These are phyloP conservation scores for Xylaria flabelliformis DNA, from an alignment of 495 filamentous ascomycete species.

Conservation along the genomic window DNA sequence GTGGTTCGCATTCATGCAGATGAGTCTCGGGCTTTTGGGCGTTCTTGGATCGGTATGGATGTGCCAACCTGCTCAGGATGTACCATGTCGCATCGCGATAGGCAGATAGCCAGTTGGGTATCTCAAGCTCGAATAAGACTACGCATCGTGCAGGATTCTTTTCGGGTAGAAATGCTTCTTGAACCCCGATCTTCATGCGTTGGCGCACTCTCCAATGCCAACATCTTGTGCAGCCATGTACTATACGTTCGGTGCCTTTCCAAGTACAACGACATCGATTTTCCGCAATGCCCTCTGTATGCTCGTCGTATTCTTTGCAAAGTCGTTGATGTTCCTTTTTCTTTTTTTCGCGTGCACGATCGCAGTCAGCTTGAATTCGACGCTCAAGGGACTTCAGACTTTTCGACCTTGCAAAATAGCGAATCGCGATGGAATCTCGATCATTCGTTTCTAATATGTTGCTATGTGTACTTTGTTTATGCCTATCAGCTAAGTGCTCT, in stretches of 20 bases:
- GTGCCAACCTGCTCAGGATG: constrained; percentile 38
- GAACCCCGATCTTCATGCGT: constrained; percentile 45
- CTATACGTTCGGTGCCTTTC: constrained; percentile 43
- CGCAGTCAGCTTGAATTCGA: constrained; percentile 40
- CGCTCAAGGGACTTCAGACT: constrained; percentile 39
- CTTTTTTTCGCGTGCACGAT: constrained; percentile 39
- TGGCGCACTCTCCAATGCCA: constrained; percentile 30
- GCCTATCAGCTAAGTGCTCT: constrained; percentile 48
- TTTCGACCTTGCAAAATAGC: constrained; percentile 48
- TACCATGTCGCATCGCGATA: constrained; percentile 57
- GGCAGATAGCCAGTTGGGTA: constrained; percentile 43
- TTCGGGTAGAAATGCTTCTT: constrained; percentile 56
- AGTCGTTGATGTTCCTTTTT: constrained; percentile 45
- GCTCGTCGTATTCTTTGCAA: constrained; percentile 46
- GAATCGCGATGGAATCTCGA: constrained; percentile 50
- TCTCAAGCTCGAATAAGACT: constrained; percentile 53
- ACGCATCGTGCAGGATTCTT: constrained; percentile 36
- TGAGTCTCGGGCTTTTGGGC: constrained; percentile 28
- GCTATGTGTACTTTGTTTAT: constrained; percentile 20
- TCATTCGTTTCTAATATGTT: constrained; percentile 54
- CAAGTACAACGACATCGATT: constrained; percentile 35
- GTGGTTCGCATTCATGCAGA: constrained; percentile 31
- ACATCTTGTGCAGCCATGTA: constrained; percentile 35
- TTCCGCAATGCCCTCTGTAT: constrained; percentile 43
- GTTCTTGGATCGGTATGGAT: constrained; percentile 16